phyloP scores from a whole-genome alignment of 139 green algal genomes.

The Chlorella sorokiniana region DNA sequence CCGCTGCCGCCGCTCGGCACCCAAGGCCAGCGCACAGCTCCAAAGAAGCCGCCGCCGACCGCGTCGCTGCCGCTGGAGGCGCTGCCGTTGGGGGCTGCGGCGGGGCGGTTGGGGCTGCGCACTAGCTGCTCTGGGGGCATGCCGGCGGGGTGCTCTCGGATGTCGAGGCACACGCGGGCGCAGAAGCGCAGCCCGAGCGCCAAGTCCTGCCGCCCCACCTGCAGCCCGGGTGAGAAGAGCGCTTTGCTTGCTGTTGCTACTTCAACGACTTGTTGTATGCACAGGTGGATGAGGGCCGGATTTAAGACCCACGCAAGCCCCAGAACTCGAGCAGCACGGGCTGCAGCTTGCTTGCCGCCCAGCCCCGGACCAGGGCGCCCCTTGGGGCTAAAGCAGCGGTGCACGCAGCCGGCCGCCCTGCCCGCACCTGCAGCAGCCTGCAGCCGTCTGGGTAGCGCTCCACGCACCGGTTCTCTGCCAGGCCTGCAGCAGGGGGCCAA shows the following conservation, averaged over 20 bases:
- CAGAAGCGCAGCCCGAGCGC: slow-evolving; percentile 82
- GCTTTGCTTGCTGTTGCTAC: neutral
- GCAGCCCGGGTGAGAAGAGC: neutral
- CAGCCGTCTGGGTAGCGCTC: slow-evolving; percentile 34
- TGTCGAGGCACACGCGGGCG: slow-evolving; percentile 75
- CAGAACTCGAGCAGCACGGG: neutral
- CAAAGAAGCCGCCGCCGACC: neutral
- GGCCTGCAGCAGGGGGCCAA: slow-evolving; percentile 36
- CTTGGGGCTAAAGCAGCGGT: neutral
- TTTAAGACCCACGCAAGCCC: too few relatives aligned
- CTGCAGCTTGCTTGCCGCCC: too few relatives aligned
- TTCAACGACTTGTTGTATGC: neutral
- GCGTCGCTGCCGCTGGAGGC: neutral
- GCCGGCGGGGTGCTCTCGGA: slow-evolving; percentile 56
- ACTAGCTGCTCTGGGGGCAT: slow-evolving; percentile 5
- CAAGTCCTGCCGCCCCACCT: slow-evolving; percentile 84
- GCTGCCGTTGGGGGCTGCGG: neutral
- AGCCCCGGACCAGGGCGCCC: too few relatives aligned
- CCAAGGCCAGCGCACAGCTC: too few relatives aligned
- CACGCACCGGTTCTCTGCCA: slow-evolving; percentile 78
- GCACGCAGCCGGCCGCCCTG: neutral
- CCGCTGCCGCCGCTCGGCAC: too few relatives aligned
- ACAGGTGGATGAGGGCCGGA: too few relatives aligned
- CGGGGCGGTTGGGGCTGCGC: slow-evolving; percentile 10
- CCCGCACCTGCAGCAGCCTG: slow-evolving; percentile 29